Evolutionary conservation across 345 rosid species (phyloP).

Genomic region (Rhizophora mangle): DNA sequence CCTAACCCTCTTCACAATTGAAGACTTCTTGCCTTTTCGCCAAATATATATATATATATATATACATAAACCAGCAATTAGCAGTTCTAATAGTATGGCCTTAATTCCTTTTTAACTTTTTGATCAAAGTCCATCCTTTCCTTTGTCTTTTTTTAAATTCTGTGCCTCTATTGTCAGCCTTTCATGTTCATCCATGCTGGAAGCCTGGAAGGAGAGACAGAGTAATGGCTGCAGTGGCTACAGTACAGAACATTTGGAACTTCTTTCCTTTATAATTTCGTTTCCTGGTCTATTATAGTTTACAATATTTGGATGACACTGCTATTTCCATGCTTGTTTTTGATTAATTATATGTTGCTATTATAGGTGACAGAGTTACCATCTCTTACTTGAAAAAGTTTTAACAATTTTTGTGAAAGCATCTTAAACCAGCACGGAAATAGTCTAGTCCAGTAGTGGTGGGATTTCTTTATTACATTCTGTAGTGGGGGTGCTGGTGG

Average conservation of each 20-base stretch:
- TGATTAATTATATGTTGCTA: background rate
- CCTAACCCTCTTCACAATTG: conserved; percentile 77
- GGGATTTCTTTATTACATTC: background rate
- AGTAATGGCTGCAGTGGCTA: background rate
- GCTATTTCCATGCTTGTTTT: conserved; percentile 57
- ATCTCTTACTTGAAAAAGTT: background rate
- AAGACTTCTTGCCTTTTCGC: background rate
- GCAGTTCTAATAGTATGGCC: no score
- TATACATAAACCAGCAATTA: no score
- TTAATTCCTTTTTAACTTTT: background rate
- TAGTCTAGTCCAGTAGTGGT: conserved; percentile 13
- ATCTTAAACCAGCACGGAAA: conserved; percentile 57
- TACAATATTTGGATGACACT: background rate
- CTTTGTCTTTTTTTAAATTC: background rate
- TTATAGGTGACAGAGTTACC: background rate
- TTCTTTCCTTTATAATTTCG: background rate
- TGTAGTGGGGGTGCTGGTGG: background rate
- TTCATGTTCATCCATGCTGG: conserved; percentile 8
- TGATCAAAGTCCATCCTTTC: background rate
- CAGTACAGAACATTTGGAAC: background rate
- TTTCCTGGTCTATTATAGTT: no score
- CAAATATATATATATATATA: background rate
- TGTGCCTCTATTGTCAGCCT: conserved; percentile 2
- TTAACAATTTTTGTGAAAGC: background rate
- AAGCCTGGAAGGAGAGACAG: background rate